Conservation (phyloP, 345 rosid genomes). For the Litchi chinensis region DNA sequence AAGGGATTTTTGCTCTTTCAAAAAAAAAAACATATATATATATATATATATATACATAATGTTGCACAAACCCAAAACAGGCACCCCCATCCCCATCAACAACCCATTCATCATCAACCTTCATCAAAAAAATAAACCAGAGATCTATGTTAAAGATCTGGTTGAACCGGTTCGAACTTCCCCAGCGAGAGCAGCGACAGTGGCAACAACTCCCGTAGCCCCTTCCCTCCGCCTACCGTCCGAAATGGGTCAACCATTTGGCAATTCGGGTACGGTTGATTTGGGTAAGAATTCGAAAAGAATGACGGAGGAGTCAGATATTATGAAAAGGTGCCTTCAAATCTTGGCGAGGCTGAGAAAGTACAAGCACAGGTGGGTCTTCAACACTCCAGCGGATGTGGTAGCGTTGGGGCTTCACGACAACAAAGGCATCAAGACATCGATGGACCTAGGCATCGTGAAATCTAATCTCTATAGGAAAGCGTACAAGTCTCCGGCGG, state of each 20-base stretch:
- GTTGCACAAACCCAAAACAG: too few species aligned
- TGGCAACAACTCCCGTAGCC: too few species aligned
- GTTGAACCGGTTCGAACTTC: too few species aligned
- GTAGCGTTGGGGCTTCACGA: conserved; percentile 43
- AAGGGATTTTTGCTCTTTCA: too few species aligned
- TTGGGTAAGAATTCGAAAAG: conserved; percentile 19
- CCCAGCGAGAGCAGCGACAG: too few species aligned
- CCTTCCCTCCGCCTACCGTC: too few species aligned
- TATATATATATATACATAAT: too few species aligned
- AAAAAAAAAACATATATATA: too few species aligned
- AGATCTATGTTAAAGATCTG: too few species aligned
- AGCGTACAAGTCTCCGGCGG: conserved; percentile 34
- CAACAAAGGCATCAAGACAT: conserved; percentile 43
- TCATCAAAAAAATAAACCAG: too few species aligned
- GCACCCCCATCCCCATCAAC: too few species aligned
- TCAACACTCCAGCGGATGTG: conserved; percentile 47
- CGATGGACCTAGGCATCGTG: conserved; percentile 62
- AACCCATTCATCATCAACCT: too few species aligned
- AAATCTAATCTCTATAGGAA: conserved; percentile 34
- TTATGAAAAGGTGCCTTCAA: conserved; percentile 37
- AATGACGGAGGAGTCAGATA: conserved; percentile 1
- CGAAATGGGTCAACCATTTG: conserved; percentile 27
- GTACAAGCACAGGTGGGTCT: conserved; percentile 50
- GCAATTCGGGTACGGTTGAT: neutral
- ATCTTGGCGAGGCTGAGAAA: conserved; percentile 46